Conservation (phyloP, 352 stramenopile species). For the Phytophthora podocarpi region DNA sequence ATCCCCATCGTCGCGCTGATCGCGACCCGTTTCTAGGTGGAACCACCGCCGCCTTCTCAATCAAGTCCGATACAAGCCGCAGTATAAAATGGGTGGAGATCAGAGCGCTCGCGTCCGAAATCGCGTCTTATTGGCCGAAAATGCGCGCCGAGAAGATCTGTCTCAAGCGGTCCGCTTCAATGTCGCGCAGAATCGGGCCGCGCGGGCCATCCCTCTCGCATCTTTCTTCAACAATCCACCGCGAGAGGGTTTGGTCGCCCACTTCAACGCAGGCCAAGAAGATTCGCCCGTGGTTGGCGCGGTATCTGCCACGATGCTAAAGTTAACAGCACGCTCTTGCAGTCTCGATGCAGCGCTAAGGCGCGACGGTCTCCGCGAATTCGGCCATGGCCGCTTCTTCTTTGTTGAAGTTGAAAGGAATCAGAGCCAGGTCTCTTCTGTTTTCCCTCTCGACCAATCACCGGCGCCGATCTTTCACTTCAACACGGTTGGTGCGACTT, state of each 20-base stretch:
- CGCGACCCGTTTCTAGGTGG: conserved; percentile 16
- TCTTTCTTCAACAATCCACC: conserved; percentile 34
- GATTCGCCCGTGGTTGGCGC: not conserved
- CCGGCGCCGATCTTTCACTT: conserved; percentile 44
- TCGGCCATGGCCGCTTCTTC: too few relatives aligned
- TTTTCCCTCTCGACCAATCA: conserved; percentile 34
- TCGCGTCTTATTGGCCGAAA: conserved; percentile 25
- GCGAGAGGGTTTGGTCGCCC: conserved; percentile 3
- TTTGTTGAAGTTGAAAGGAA: conserved; percentile 67
- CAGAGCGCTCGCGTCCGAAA: not conserved
- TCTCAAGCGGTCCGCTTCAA: conserved; percentile 48
- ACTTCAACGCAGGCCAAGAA: not conserved
- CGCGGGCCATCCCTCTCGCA: not conserved
- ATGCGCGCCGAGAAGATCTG: conserved; percentile 8
- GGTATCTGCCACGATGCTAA: too few relatives aligned
- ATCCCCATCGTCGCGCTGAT: conserved; percentile 28
- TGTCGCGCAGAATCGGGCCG: conserved; percentile 28
- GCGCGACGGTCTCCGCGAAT: too few relatives aligned
- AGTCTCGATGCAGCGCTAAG: too few relatives aligned
- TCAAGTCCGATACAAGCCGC: conserved; percentile 6
- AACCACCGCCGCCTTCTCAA: not conserved
- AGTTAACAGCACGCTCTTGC: too few relatives aligned
- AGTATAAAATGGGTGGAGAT: conserved; percentile 30
- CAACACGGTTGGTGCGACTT: too few relatives aligned
- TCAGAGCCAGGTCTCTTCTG: conserved; percentile 33